A percentile compares a stretch with the other conserved stretches of the same genome.
Evolutionary conservation across 164 flowering plant genomes (phyloP).

Genomic region (Protea cynaroides): DNA sequence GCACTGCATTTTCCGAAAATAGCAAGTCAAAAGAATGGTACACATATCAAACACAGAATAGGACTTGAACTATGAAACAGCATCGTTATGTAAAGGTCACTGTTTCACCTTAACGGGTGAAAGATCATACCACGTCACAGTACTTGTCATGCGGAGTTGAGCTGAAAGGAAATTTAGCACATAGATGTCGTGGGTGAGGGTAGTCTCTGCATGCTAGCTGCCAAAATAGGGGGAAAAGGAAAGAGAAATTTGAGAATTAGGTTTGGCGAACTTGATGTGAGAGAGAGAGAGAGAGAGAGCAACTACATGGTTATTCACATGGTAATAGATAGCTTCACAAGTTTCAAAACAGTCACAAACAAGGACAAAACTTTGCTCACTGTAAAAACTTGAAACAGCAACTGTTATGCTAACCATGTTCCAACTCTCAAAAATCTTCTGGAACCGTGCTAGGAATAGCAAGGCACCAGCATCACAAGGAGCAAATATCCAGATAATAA

Average conservation of each 20-base stretch:
- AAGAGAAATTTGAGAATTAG: conserved; percentile 1
- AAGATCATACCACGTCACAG: conserved; percentile 52
- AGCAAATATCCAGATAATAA: too few relatives aligned
- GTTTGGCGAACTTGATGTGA: too few relatives aligned
- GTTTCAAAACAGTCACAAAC: too few relatives aligned
- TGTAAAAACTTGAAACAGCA: too few relatives aligned
- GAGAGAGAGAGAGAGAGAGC: too few relatives aligned
- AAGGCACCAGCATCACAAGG: too few relatives aligned
- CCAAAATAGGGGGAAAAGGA: not conserved
- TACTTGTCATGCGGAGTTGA: conserved; percentile 56
- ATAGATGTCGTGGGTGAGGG: conserved; percentile 78
- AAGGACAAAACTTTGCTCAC: too few relatives aligned
- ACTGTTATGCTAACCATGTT: too few relatives aligned
- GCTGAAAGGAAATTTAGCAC: conserved; percentile 60
- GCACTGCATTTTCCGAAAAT: conserved; percentile 52
- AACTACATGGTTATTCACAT: too few relatives aligned
- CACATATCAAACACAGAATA: not conserved
- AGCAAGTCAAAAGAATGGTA: not conserved
- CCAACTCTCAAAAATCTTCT: too few relatives aligned
- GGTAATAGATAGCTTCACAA: too few relatives aligned
- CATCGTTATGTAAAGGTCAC: not conserved
- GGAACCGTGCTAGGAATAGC: too few relatives aligned
- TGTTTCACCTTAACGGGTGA: not conserved
- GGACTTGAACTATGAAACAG: not conserved
- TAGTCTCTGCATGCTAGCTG: conserved; percentile 95